A percentile compares a stretch with the other conserved stretches of the same genome.
Evolutionary conservation across 148 eudicot species (phyloP).

Genomic region (Fagopyrum homotropicum): DNA sequence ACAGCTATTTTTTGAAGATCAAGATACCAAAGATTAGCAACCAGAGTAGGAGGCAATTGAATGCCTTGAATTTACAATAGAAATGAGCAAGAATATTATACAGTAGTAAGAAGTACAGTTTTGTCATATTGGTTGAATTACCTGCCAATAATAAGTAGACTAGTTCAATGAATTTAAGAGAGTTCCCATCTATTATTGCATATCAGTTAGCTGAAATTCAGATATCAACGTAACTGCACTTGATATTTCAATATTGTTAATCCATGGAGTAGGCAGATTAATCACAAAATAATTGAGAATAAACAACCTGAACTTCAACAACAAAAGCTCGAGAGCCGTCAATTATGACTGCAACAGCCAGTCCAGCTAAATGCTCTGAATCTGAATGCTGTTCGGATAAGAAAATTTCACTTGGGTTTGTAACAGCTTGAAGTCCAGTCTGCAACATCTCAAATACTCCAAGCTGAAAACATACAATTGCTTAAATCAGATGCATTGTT

Average conservation of each 20-base stretch:
- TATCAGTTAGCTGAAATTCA: neutral
- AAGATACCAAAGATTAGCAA: neutral
- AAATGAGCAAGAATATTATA: neutral
- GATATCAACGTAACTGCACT: neutral
- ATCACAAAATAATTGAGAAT: neutral
- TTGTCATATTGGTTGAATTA: neutral
- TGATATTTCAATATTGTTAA: neutral
- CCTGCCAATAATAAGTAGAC: neutral
- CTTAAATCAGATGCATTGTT: conserved; percentile 1
- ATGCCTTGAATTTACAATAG: neutral
- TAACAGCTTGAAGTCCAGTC: conserved; percentile 65
- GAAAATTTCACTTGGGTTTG: conserved; percentile 84
- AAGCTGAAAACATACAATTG: conserved; percentile 41
- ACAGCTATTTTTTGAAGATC: neutral
- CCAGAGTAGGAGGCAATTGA: neutral
- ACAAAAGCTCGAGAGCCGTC: conserved; percentile 93
- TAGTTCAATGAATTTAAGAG: neutral
- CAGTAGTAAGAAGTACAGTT: neutral
- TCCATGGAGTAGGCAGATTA: neutral
- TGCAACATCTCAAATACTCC: conserved; percentile 90
- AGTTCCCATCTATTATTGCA: neutral
- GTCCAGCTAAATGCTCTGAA: conserved; percentile 83
- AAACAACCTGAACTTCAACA: conserved; percentile 78
- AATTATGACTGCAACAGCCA: conserved; percentile 77
- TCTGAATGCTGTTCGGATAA: conserved; percentile 60